Evolutionary conservation across 306 rosid genomes (phyloP), one percentile per base, ranked within the genome.

Genomic region (Cucurbita moschata): DNA sequence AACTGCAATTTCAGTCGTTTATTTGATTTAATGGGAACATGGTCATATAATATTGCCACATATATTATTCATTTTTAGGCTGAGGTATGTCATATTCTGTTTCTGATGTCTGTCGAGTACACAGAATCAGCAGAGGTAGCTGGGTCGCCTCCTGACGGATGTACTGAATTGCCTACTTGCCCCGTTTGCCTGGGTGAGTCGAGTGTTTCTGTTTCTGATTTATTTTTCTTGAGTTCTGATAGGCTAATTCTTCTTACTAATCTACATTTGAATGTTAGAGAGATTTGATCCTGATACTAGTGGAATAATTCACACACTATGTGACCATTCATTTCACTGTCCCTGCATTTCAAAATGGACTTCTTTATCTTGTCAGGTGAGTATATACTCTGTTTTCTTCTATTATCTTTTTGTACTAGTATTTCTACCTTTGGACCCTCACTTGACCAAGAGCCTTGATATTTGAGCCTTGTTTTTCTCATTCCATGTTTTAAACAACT

Each of bases 281-380:
- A 84, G 99, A 79, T 81, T 94, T 86, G 99, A 94, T 77, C 88
- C 90, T 6, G 87, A 75, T 81, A 83, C 83, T 13, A 88, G 99
- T 72, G 97, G 99, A 57, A 94, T 94, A 76, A 81, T 82, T 65
- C 86, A 86, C 58, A 86, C 97, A 10, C 85, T 87, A 10, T 94
- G 99, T 66, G 99, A 91, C 79, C 99, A 91, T 84, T 91, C 97
- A 5, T 91, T 94, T 81, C 91, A 85, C 54, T 94, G 97, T 67
- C 91, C 89, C 65, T 94, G 99, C 84, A 84, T 88, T 79, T 86
- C 97, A n/a, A 94, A 91, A 73, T 91, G 99, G 99, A 87, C 92
- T 19, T 79, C 88, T 72, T 79, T 94, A 64, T 91, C 99, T 70
- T 94, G 99, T 79, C 96, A 86, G 92, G 99, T 89, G 77, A 82